Evolutionary conservation across 352 stramenopile species (phyloP), one percentile per base, ranked within the genome.

Genomic region (Globisporangium polare): DNA sequence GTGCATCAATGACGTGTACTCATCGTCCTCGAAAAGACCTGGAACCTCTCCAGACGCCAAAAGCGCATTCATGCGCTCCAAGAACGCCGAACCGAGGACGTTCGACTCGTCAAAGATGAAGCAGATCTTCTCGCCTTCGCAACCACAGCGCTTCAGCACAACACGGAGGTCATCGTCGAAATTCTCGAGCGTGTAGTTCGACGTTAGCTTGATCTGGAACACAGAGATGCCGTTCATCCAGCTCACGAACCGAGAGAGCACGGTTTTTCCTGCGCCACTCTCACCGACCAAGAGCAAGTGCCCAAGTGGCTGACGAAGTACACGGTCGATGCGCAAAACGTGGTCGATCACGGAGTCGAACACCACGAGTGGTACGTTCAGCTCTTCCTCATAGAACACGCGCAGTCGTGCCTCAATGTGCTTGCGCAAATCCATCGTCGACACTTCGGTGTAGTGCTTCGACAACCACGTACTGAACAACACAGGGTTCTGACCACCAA

Each of bases 81-180:
- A 82, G 72, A 99, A 99, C 5, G 96, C 97, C 12, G 94, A 97
- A 35, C 97, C 90, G 1, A 99, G 80, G 20, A 98, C 96, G 67
- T 99, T 99, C 12, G 88, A 97, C 75, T 99, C 98, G 70, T 99
- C 98, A 78, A 99, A 99, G 66, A 99, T 99, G 71, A 99, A 99
- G 63, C 97, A 99, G 29, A 99, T 97, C 74, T 98, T 99, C 77
- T 99, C 98, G 18, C 96, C 97, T 61, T 99, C 90, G 62, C 98
- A 97, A 29, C 98, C 98, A 31, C 98, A 97, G 43, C 97, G 79
- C 63, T 97, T 97, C 65, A 99, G 97, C 18, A 99, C 90, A 42
- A 94, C 73, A 26, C 98, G 85, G 31, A 99, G 79, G 74, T 99
- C 98, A 53, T 99, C 97, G 71, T 99, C 98, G 71, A 99, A 99